Conservation (phyloP, 768 basidiomycete genomes). For the Amanita jacksonii region DNA sequence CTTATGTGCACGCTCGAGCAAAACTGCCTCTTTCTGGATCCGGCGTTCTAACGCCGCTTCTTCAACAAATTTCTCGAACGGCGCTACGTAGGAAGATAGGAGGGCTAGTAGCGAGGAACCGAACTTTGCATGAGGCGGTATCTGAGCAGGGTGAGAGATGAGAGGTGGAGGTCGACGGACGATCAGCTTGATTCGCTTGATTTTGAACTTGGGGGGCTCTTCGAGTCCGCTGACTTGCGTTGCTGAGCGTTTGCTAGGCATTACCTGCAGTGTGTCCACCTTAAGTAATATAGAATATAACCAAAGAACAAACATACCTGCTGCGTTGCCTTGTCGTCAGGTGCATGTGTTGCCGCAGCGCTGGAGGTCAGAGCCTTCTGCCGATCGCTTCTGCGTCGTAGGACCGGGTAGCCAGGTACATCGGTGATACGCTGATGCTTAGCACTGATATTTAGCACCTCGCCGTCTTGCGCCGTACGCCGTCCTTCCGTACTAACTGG, state of each 20-base stretch:
- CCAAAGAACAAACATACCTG: not conserved
- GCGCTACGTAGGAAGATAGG: constrained; percentile 51
- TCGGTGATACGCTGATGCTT: not conserved
- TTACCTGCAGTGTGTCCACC: too few relatives aligned
- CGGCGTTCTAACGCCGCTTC: constrained; percentile 21
- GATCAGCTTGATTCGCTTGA: constrained; percentile 59
- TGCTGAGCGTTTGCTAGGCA: constrained; percentile 2
- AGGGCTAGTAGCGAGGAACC: constrained; percentile 42
- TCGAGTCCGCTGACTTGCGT: not conserved
- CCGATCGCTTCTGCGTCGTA: constrained; percentile 12
- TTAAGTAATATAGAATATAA: too few relatives aligned
- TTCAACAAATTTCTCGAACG: constrained; percentile 42
- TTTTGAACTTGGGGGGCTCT: constrained; percentile 21
- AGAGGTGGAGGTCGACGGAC: constrained; percentile 54
- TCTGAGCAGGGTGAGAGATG: constrained; percentile 60
- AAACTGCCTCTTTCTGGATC: constrained; percentile 22
- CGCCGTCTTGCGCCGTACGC: not conserved
- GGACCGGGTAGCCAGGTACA: not conserved
- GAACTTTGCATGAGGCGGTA: constrained; percentile 42
- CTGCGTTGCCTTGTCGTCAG: not conserved
- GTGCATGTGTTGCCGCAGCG: not conserved
- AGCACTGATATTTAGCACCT: not conserved
- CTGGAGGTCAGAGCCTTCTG: constrained; percentile 7
- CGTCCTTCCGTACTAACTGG: not conserved
- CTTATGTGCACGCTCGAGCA: constrained; percentile 16